These are phyloP conservation scores for Mollisia scopiformis DNA, from an alignment of 2,329 filamentous ascomycete genomes.

Conservation along the genomic window DNA sequence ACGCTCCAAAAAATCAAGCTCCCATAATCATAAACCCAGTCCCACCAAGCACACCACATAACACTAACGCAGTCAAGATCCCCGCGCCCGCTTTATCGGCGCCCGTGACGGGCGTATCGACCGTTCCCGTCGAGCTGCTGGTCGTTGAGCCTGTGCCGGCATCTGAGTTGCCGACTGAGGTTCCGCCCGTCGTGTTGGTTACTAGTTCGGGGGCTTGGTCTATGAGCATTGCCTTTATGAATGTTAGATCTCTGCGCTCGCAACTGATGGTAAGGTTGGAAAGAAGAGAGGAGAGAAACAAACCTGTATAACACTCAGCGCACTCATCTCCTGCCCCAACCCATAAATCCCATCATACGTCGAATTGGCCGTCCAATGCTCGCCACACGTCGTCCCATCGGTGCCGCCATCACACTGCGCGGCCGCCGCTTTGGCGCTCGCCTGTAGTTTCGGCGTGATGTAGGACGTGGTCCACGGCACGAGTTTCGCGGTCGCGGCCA, in stretches of 20 bases:
- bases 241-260: neutral
- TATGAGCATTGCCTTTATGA: constrained; percentile 34
- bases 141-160: constrained; percentile 16
- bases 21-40: constrained; percentile 4
- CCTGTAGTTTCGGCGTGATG: constrained; percentile 56
- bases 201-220: constrained; percentile 35
- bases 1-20: neutral
- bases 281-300: constrained; percentile 8
- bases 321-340: constrained; percentile 73
- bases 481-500: constrained; percentile 64
- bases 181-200: constrained; percentile 42
- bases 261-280: neutral
- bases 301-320: constrained; percentile 60
- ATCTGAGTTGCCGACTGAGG: constrained; percentile 28
- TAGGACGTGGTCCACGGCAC: constrained; percentile 58
- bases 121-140: neutral
- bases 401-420: constrained; percentile 60
- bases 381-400: constrained; percentile 61
- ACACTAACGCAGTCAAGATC: neutral
- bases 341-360: constrained; percentile 58
- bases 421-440: constrained; percentile 57
- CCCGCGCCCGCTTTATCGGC: neutral
- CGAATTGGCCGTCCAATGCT: constrained; percentile 57
- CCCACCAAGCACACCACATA: neutral
- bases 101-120: neutral